A percentile compares a stretch with the other conserved stretches of the same genome.
Evolutionary conservation across 2,329 filamentous ascomycete species (phyloP).

Genomic region (Trichoderma oligosporum): DNA sequence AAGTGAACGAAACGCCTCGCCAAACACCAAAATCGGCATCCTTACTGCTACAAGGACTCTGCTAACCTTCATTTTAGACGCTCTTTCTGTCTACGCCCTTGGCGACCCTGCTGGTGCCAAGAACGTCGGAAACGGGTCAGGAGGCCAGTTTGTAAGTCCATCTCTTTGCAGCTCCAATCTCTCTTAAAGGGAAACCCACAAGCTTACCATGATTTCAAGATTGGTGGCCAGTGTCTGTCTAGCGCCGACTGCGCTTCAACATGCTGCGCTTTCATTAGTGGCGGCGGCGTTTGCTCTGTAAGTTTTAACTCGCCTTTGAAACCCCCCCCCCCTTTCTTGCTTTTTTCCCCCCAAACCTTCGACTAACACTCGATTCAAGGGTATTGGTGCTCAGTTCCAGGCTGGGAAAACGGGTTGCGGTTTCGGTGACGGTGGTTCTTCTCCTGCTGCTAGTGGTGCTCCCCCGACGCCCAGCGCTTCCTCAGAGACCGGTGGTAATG

Average conservation of each 20-base stretch:
- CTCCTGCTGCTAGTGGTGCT: not conserved
- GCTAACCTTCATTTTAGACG: slow-evolving; percentile 12
- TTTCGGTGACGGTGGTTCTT: slow-evolving; percentile 25
- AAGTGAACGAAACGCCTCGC: slow-evolving; percentile 19
- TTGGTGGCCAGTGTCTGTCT: slow-evolving; percentile 30
- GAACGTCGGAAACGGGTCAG: slow-evolving; percentile 27
- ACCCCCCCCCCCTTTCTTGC: not conserved
- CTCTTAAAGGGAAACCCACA: not conserved
- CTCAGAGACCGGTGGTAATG: no score
- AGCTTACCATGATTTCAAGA: slow-evolving; percentile 17
- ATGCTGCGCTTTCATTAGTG: slow-evolving; percentile 30
- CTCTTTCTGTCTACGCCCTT: slow-evolving; percentile 21
- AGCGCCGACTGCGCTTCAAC: slow-evolving; percentile 28
- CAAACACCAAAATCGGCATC: no score
- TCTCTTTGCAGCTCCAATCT: not conserved
- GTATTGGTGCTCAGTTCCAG: slow-evolving; percentile 29
- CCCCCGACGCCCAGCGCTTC: not conserved
- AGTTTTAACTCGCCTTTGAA: not conserved
- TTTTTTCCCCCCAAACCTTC: no score
- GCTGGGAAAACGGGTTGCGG: slow-evolving; percentile 32
- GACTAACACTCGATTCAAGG: slow-evolving; percentile 12
- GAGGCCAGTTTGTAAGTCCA: slow-evolving; percentile 26
- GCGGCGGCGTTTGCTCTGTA: slow-evolving; percentile 30
- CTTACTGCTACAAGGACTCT: no score
- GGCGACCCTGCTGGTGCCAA: slow-evolving; percentile 28